Evolutionary conservation across 305 asterid species (phyloP), one percentile per base, ranked within the genome.

Genomic region (Fraxinus latifolia): DNA sequence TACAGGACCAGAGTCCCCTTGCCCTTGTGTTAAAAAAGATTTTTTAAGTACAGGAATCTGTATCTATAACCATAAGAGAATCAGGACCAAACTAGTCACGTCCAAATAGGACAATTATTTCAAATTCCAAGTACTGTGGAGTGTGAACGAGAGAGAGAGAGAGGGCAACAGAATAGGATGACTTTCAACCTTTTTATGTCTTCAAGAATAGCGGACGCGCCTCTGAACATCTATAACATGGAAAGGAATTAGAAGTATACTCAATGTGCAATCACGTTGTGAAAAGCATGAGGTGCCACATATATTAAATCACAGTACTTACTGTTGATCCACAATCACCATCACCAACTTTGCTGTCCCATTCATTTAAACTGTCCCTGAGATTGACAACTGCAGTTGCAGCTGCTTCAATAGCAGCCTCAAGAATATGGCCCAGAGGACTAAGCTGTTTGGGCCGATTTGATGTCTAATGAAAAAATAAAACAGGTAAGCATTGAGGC

Each of bases 241-340:
- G 74, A 67, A 89, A 42, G 27, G 77, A 62, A 81, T 79, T 77
- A 81, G 81, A 85, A 32, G 19, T 77, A 14, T 77, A 65, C 70
- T 77, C 47, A 33, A 82, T 65, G 83, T 33, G 65, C 81, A 31
- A 80, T 77, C 76, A 83, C 70, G 71, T 29, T 80, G 62, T 70
- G 47, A 78, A 70, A 85, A 74, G 37, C 27, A 23, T 3, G 37
- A 60, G 50, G 39, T 53, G 74, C 2, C 36, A 50, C 74, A 34
- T 77, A 82, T 23, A 80, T 15, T 80, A 33, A 50, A 74, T 82
- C 34, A 55, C 44, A 78, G 79, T 73, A 90, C 97, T 85, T 88
- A 96, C 99, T 4, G 99, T 96, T 85, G 99, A 92, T 65, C 99
- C 99, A 83, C 99, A 96, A 84, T 96, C 99, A 79, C 99, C 99